Percentiles rank a stretch among this genome's conserved stretches.
phyloP scores from a whole-genome alignment of 2,329 filamentous ascomycete genomes.

The Verticillium dahliae region DNA sequence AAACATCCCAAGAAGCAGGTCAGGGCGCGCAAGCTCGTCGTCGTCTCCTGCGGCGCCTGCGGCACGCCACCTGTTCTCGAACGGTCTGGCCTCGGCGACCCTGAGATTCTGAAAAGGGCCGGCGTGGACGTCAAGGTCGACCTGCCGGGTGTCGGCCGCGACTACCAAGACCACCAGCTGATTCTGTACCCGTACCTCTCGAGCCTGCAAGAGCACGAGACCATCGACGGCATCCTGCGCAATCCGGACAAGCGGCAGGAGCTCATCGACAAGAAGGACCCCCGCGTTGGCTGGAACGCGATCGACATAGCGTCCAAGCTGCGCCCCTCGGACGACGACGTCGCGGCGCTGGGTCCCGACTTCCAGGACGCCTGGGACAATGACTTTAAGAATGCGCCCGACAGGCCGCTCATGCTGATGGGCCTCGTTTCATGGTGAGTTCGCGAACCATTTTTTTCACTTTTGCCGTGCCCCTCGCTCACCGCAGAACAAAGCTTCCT shows the following conservation, averaged over 20 bases:
- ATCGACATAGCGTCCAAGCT: constrained; percentile 47
- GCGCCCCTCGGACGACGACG: constrained; percentile 44
- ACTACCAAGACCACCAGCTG: constrained; percentile 46
- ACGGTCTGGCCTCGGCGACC: constrained; percentile 42
- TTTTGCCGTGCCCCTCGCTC: not conserved
- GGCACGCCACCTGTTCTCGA: constrained; percentile 41
- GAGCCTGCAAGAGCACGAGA: constrained; percentile 35
- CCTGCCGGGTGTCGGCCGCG: constrained; percentile 15
- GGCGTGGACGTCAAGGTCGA: constrained; percentile 13
- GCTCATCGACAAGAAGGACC: constrained; percentile 15
- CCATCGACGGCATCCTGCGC: constrained; percentile 23
- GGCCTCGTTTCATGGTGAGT: constrained; percentile 14
- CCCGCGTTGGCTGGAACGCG: constrained; percentile 46
- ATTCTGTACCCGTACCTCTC: constrained; percentile 43
- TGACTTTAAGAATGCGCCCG: constrained; percentile 32
- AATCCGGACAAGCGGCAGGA: constrained; percentile 13
- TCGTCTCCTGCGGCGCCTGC: constrained; percentile 32
- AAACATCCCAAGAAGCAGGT: constrained; percentile 8
- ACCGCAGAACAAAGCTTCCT: constrained; percentile 12
- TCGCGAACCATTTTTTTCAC: no score
- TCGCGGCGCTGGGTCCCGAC: constrained; percentile 39
- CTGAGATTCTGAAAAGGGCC: constrained; percentile 14
- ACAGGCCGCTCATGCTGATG: constrained; percentile 17
- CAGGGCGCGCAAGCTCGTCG: constrained; percentile 40
- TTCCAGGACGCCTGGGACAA: constrained; percentile 44